Base-by-base conservation (phyloP, 257 asterid species). In the Plantago elongata region DNA sequence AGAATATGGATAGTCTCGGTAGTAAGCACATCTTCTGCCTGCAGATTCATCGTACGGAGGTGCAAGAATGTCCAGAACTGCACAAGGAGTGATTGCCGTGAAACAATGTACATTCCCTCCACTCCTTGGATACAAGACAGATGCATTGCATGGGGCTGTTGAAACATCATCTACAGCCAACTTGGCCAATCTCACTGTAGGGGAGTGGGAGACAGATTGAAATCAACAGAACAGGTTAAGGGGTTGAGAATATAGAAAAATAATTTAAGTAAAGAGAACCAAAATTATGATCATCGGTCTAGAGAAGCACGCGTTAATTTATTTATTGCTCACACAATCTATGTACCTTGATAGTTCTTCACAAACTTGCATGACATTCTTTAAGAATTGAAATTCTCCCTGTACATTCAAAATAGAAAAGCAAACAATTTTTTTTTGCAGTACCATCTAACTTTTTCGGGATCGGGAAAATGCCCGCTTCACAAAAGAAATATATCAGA, bases 31-130 rank as follows among this genome's bases (percentile, higher is more conserved):
- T 61, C 77, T 83, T 70, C 99, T 74, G 69, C 95, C 90, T 7
- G 86, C 81, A 66, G 62, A 68, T 77, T 81, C 97, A 30, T 74
- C 69, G 51, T 92, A 92, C 61, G 99, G 96, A 57, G 98, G 99
- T 5, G 97, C 87, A 72, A 92, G 95, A 74, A 92, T 82, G 78
- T 92, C 99, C 18, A 92, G 86, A 72, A 92, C 85, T 13, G 96
- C 99, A 76, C 99, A 92, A 54, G 99, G 96, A 70, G 94, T 77
- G 47, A 92, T 4, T 42, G 99, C 99, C 18, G 97, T 92, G 70
- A 92, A 92, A 69, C 85, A 78, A 66, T 92, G 99, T 74, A 92
- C 77, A 72, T 92, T 92, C 55, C 97, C 98, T 74, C 98, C 98
- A 13, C 74, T 85, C 60, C 70, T 86, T 37, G 99, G 99, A 62